phyloP scores from a whole-genome alignment of 352 stramenopile genomes.

The Phytophthora ramorum region DNA sequence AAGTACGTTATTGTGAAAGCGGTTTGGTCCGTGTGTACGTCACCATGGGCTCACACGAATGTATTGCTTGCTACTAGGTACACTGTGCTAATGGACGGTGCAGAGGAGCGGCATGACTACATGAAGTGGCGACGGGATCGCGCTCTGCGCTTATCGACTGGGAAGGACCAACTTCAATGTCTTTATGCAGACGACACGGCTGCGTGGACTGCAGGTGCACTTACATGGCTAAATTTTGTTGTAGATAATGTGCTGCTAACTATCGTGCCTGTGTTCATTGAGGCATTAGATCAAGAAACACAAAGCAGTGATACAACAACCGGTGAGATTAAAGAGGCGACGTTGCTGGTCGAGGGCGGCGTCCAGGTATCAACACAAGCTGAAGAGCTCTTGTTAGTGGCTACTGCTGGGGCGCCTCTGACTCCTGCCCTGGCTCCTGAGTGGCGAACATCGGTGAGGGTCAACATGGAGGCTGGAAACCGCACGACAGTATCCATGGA shows the following conservation, averaged over 20 bases:
- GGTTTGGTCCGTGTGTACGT: neutral
- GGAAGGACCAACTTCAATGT: slow-evolving; percentile 41
- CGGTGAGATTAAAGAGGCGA: slow-evolving; percentile 1
- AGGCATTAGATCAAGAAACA: slow-evolving; percentile 16
- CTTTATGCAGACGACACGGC: slow-evolving; percentile 36
- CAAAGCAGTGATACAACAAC: neutral
- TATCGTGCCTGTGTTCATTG: neutral
- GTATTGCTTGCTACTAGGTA: slow-evolving; percentile 39
- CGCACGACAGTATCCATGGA: neutral
- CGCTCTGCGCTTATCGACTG: slow-evolving; percentile 46
- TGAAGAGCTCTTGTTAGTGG: neutral
- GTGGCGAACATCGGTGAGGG: slow-evolving; percentile 19
- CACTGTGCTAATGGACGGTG: slow-evolving; percentile 37
- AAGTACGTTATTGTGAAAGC: slow-evolving; percentile 22
- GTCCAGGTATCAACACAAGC: neutral
- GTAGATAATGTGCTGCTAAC: slow-evolving; percentile 1
- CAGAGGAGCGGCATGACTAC: slow-evolving; percentile 52
- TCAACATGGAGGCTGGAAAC: slow-evolving; percentile 12
- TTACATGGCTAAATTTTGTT: neutral
- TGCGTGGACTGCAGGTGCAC: slow-evolving; percentile 44
- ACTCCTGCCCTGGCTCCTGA: slow-evolving; percentile 1
- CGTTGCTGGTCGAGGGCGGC: neutral
- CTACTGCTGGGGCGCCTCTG: neutral
- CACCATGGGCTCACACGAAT: neutral
- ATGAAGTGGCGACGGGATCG: slow-evolving; percentile 66